Base-by-base conservation (phyloP, 805 yeast species). In the Danielozyma ontarioensis region DNA sequence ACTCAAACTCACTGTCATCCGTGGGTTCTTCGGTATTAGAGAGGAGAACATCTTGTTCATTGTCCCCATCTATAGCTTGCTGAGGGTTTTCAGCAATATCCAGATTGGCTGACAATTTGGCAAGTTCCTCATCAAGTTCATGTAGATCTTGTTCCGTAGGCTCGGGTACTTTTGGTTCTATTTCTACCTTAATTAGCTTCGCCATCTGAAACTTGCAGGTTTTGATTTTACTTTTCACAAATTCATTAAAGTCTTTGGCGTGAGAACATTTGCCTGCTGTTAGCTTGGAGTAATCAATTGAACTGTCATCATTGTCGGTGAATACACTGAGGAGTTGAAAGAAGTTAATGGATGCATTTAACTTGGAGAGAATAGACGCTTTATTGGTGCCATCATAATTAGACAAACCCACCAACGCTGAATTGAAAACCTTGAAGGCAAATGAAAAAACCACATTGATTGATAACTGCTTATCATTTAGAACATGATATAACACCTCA, bases 251-350 rank as follows among this genome's bases (percentile, higher is more conserved):
- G 17, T 80, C 78, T 25, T 83, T 56, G 5, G 76, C 69, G 12
- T 81, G 74, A 41, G 78, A 82, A 48, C 62, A 80, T 50, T 80
- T 80, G 12, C 83, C 74, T 43, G 74, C 83, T 47, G 76, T 77
- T 29, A 70, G 63, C 48, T 75, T 74, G n/a, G 36, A 35, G 49
- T 50, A 63, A 35, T 65, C 63, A 10, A 65, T 45, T 3, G 28
- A 51, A 39, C 42, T 16, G 40, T 51, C 31, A 50, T 41, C 21
- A 36, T 55, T 15, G 34, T 46, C 39, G 25, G 59, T 57, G 23
- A 44, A 33, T 3, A 76, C 49, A 27, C 62, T 62, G 36, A 74
- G 47, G 5, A 80, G 52, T 15, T 68, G 73, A 37, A 74, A 63
- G 42, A 82, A 79, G 27, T 68, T 70, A 1, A 72, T 59, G 7